Base-by-base conservation (phyloP, 257 asterid species). In the Marsdenia floribunda region DNA sequence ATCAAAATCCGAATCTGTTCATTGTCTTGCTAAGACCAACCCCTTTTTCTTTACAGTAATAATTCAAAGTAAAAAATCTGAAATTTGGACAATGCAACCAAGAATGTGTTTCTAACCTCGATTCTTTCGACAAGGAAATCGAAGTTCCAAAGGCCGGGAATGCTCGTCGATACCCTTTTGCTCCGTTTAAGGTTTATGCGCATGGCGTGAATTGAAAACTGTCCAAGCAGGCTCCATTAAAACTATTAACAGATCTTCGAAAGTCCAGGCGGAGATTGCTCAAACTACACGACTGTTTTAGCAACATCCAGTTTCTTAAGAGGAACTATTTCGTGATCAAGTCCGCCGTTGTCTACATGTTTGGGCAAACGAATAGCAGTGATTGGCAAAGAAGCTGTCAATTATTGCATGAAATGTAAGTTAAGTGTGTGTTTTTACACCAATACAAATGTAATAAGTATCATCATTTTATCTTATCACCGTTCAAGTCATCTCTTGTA, bases 311-410 rank as follows among this genome's bases (percentile, higher is more conserved):
- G 74, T 42, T 70, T 72, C 33, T 73, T 77, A n/a, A 82, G 81
- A 70, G 86, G 83, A 57, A 76, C 71, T 67, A 72, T 60, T 73
- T 82, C 86, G 19, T 49, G 69, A 63, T 63, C 68, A 0, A 77
- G 46, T 58, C 72, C 77, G 46, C 71, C 76, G 13, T 70, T 55
- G 24, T 79, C 81, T 14, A 75, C 68, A 24, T 75, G 78, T 68
- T 76, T 82, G 15, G 71, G 75, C 60, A 71, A 24, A 49, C 76
- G 65, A 37, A 61, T 46, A 33, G 75, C 42, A 26, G 54, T 22
- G 50, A 79, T 68, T 26, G 50, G 44, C 46, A 70, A 61, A 59
- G 77, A 73, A 40, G 67, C 84, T 81, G 81, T 70, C 70, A 64
- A 21, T 21, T 1, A 12, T 70, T 37, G 57, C 35, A 75, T 38